These are phyloP conservation scores for Gryganskiella cystojenkinii DNA, from an alignment of 192 early-diverging fungal species.

Conservation along the genomic window DNA sequence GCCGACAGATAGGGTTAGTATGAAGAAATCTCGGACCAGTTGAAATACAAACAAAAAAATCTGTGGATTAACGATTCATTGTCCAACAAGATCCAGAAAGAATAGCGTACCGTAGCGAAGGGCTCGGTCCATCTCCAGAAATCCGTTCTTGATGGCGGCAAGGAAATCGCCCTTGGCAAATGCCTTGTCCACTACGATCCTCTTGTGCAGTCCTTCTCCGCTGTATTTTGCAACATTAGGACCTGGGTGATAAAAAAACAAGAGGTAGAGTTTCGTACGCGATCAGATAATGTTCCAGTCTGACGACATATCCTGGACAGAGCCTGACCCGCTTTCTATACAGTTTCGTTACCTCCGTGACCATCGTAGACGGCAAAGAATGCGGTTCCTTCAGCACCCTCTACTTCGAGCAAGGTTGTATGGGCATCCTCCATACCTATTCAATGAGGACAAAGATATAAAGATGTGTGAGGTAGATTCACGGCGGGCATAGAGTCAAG, in stretches of 20 bases:
- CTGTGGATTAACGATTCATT: not conserved
- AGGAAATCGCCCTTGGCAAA: slow-evolving; percentile 77
- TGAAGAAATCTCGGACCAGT: not conserved
- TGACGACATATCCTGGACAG: too few relatives aligned
- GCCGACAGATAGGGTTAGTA: not conserved
- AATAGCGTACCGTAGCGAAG: slow-evolving; percentile 73
- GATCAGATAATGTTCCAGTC: not conserved
- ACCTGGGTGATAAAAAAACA: slow-evolving; percentile 51
- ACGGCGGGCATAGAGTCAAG: slow-evolving; percentile 12
- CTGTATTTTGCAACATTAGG: slow-evolving; percentile 84
- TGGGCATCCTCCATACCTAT: slow-evolving; percentile 96
- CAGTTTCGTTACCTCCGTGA: slow-evolving; percentile 91
- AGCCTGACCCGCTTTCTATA: too few relatives aligned
- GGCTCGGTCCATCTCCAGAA: slow-evolving; percentile 80
- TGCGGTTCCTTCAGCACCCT: slow-evolving; percentile 68
- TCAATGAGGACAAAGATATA: not conserved
- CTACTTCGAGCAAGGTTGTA: slow-evolving; percentile 82
- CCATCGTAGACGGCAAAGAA: slow-evolving; percentile 99
- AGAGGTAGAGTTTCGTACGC: not conserved
- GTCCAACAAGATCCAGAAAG: not conserved
- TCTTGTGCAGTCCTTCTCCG: slow-evolving; percentile 80
- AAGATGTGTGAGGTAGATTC: not conserved
- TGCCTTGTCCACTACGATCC: slow-evolving; percentile 69
- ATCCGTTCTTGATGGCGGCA: slow-evolving; percentile 86
- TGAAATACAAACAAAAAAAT: not conserved